Evolutionary conservation across 768 basidiomycete genomes (phyloP), one percentile per base, ranked within the genome.

Genomic region (Rubroboletus pulcherrimus): DNA sequence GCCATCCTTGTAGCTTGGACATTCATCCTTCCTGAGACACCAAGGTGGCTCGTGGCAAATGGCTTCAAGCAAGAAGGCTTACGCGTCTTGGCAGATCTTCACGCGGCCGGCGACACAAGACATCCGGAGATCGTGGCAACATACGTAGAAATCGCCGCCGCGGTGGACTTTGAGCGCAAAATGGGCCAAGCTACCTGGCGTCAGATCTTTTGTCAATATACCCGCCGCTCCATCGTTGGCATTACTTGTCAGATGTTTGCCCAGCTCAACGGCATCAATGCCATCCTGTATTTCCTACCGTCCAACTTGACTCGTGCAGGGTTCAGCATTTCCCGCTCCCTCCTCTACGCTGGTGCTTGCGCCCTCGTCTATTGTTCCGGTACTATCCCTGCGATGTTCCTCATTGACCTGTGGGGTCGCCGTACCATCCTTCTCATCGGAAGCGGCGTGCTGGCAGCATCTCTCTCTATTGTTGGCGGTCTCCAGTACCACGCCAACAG

Each of bases 251-350:
- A 85, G 59, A 76, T 78, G 61, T 80, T 81, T 51, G 78, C 78
- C 1, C 80, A 81, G 57, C 77, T 79, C 65, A 81, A 82, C 61
- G 80, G 81, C 21, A 80, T 82, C 67, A 81, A 81, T 54, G 79
- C 78, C 11, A 77, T 85, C 48, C 71, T 84, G 26, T 84, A 84
- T 61, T 83, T 80, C 63, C 71, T 84, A 11, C 82, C 82, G 9
- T 77, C 77, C 55, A 80, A 77, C 55, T 70, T 82, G 55, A 75
- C 76, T 5, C 75, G 78, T 21, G 77, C 80, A 3, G 80, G 81
- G 12, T 81, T 81, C 69, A 69, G 69, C 24, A 68, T 75, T 39
- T 64, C 73, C 26, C 73, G 69, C 8, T 74, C 79, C 10, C 65
- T 81, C 43, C 71, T 81, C 47, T 81, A 75, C 56, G 74, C 79